Evolutionary conservation across 306 rosid genomes (phyloP).

Genomic region (Cucurbita pepo): DNA sequence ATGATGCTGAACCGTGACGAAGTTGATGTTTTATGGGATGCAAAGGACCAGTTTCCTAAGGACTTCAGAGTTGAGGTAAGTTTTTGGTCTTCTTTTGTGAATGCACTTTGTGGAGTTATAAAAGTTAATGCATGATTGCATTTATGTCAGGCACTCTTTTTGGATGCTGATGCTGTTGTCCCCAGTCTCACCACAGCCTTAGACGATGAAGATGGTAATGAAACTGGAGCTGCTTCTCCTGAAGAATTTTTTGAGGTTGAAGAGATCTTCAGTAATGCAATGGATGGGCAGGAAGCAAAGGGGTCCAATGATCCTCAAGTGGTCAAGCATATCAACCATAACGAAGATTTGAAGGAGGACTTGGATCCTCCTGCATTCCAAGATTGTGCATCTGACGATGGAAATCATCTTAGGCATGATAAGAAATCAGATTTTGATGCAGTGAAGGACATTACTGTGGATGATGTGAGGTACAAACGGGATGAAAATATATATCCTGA

Average conservation of each 20-base stretch:
- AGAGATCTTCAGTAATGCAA: conserved; percentile 75
- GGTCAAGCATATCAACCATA: conserved; percentile 21
- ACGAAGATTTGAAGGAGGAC: conserved; percentile 61
- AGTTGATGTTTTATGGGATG: conserved; percentile 78
- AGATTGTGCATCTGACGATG: conserved; percentile 65
- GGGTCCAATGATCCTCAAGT: conserved; percentile 26
- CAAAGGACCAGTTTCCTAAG: conserved; percentile 71
- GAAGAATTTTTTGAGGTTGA: conserved; percentile 97
- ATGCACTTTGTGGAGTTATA: conserved; percentile 25
- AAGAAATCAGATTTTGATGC: conserved; percentile 31
- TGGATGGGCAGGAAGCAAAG: conserved; percentile 58
- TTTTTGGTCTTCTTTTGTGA: conserved; percentile 18
- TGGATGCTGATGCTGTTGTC: conserved; percentile 85
- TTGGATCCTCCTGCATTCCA: conserved; percentile 52
- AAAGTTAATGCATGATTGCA: conserved; percentile 50
- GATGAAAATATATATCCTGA: conserved; percentile 33
- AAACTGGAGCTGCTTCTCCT: conserved; percentile 68
- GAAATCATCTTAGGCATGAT: conserved; percentile 39
- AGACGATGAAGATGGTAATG: conserved; percentile 50
- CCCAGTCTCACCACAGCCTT: conserved; percentile 53
- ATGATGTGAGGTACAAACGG: conserved; percentile 69
- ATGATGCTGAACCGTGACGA: conserved; percentile 76
- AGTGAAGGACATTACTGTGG: conserved; percentile 86
- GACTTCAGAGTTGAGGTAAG: conserved; percentile 94
- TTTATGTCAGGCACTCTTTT: conserved; percentile 82